phyloP scores from a whole-genome alignment of 768 basidiomycete genomes.

The Ephemerocybe angulata region DNA sequence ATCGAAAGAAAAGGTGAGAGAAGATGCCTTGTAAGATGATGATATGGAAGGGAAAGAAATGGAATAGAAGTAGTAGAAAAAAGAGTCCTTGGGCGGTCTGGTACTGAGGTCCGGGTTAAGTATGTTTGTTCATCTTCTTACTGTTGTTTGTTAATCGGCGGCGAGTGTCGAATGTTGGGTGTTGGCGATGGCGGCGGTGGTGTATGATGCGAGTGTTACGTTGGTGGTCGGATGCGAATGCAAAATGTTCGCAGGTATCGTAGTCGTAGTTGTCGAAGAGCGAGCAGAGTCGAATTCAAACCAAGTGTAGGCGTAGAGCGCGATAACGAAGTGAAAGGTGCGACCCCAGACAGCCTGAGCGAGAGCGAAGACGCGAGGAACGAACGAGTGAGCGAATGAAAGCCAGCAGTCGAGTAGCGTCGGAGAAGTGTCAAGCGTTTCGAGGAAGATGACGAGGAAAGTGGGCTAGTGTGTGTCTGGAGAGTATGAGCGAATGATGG shows the following conservation, averaged over 20 bases:
- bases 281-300: neutral
- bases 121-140: too few species aligned
- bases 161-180: too few species aligned
- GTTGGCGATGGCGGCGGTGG: too few species aligned
- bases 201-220: too few species aligned
- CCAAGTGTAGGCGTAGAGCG: neutral
- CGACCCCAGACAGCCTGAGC: neutral
- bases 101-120: neutral
- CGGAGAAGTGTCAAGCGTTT: too few species aligned
- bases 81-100: constrained; percentile 9
- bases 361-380: neutral
- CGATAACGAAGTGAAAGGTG: neutral
- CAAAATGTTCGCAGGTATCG: too few species aligned
- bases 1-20: neutral
- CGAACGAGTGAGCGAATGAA: too few species aligned
- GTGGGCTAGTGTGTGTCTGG: neutral
- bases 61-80: neutral
- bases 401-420: too few species aligned
- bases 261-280: neutral
- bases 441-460: neutral
- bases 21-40: constrained; percentile 3
- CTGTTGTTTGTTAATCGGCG: too few species aligned
- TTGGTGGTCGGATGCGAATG: too few species aligned
- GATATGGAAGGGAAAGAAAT: constrained; percentile 2
- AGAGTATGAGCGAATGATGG: neutral